phyloP scores from a whole-genome alignment of 768 basidiomycete genomes.

The Tricholoma matsutake region DNA sequence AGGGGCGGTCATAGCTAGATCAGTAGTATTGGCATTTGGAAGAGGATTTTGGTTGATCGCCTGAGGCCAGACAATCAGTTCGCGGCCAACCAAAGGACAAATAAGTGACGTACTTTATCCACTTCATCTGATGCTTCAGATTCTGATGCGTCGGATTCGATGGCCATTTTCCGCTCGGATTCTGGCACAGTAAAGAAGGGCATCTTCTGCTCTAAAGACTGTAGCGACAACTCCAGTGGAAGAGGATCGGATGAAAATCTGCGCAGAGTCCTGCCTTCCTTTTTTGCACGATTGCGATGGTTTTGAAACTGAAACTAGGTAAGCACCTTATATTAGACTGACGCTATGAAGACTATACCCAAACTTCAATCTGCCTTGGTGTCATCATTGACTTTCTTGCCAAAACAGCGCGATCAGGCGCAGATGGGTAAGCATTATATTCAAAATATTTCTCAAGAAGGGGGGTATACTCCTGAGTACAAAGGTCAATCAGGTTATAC shows the following conservation, averaged over 20 bases:
- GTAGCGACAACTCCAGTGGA: constrained; percentile 20
- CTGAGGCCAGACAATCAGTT: neutral
- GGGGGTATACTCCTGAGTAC: constrained; percentile 42
- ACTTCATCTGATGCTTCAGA: constrained; percentile 11
- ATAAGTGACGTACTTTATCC: constrained; percentile 1
- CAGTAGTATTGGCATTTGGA: neutral
- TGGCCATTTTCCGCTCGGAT: constrained; percentile 5
- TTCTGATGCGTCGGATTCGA: constrained; percentile 12
- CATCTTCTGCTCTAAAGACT: constrained; percentile 26
- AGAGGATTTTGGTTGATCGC: neutral
- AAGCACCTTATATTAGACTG: neutral
- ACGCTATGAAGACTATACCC: constrained; percentile 34
- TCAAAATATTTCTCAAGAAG: constrained; percentile 46
- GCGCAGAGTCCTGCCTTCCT: constrained; percentile 22
- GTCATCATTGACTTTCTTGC: constrained; percentile 45
- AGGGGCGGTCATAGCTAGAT: constrained; percentile 9
- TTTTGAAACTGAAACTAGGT: constrained; percentile 48
- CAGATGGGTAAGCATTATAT: constrained; percentile 44
- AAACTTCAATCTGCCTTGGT: constrained; percentile 48
- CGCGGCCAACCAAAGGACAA: neutral
- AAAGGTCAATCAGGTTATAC: neutral
- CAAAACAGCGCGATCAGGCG: constrained; percentile 34
- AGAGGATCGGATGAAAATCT: constrained; percentile 18
- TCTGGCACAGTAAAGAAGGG: constrained; percentile 20
- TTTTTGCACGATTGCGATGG: constrained; percentile 39